Conservation (phyloP, 805 yeast genomes). For the Kodamaea fukazawae region DNA sequence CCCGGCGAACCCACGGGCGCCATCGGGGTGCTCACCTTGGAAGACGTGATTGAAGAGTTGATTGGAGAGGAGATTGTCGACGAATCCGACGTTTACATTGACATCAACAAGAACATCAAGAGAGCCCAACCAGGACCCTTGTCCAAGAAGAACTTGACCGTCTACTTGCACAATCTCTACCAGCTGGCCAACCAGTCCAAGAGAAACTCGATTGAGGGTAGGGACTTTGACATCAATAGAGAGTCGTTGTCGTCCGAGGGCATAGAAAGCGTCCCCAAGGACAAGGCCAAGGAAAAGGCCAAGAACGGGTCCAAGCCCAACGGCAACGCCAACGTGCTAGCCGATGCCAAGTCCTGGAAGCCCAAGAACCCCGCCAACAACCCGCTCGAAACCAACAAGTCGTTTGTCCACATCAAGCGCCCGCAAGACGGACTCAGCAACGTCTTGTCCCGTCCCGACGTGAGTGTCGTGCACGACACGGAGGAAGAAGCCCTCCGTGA, state of each 20-base stretch:
- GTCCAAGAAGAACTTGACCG: slow-evolving; percentile 64
- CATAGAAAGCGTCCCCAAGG: slow-evolving; percentile 7
- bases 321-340: slow-evolving; percentile 13
- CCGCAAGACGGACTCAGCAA: slow-evolving; percentile 28
- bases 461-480: slow-evolving; percentile 41
- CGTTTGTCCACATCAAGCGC: slow-evolving; percentile 67
- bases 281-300: slow-evolving; percentile 1
- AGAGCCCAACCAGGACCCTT: slow-evolving; percentile 74
- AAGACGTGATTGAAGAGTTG: slow-evolving; percentile 96
- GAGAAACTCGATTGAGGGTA: slow-evolving; percentile 40
- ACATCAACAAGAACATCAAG: slow-evolving; percentile 83
- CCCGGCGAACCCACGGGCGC: slow-evolving; percentile 89
- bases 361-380: slow-evolving; percentile 68
- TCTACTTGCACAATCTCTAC: slow-evolving; percentile 64
- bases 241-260: neutral
- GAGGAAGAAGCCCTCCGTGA: slow-evolving; percentile 44
- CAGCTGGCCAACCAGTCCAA: slow-evolving; percentile 36
- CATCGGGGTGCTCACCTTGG: slow-evolving; percentile 86
- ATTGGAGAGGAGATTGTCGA: slow-evolving; percentile 98
- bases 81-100: slow-evolving; percentile 91
- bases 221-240: slow-evolving; percentile 7
- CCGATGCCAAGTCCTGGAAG: slow-evolving; percentile 33
- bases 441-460: slow-evolving; percentile 14
- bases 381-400: slow-evolving; percentile 62
- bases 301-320: slow-evolving; percentile 4